These are phyloP conservation scores for Camellia sinensis DNA, from an alignment of 148 eudicot genomes.

Conservation along the genomic window DNA sequence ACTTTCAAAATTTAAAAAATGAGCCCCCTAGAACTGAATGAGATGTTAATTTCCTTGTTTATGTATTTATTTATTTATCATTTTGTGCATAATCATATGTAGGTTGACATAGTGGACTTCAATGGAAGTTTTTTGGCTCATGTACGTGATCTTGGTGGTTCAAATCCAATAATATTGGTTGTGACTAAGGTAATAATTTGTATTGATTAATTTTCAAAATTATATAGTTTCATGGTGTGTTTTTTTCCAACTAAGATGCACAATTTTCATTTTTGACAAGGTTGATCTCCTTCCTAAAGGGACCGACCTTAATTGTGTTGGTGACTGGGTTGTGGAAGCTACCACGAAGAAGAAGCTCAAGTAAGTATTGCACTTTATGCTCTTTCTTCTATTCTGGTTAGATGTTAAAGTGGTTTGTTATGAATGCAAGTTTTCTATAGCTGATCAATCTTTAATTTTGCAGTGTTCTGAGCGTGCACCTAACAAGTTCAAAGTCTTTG, in stretches of 20 bases:
- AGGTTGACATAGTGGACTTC: constrained; percentile 97
- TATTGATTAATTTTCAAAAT: neutral
- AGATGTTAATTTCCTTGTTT: constrained; percentile 6
- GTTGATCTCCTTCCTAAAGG: constrained; percentile 99
- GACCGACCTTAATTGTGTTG: constrained; percentile 81
- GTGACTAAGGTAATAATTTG: constrained; percentile 67
- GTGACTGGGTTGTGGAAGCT: constrained; percentile 97
- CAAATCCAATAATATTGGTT: constrained; percentile 93
- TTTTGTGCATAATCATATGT: constrained; percentile 11
- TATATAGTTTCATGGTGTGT: neutral
- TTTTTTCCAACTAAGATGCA: constrained; percentile 4
- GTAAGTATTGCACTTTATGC: constrained; percentile 42
- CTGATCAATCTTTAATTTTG: constrained; percentile 12
- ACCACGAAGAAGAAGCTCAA: constrained; percentile 81
- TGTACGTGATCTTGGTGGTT: constrained; percentile 92
- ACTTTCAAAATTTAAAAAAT: neutral
- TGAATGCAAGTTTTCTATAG: neutral
- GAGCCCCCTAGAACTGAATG: neutral
- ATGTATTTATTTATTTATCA: neutral
- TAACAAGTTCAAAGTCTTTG: constrained; percentile 94
- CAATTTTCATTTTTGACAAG: constrained; percentile 34
- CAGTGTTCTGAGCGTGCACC: constrained; percentile 84
- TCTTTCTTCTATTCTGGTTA: neutral
- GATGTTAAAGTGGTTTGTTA: neutral
- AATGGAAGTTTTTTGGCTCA: constrained; percentile 91